Base-by-base conservation (phyloP, 1,284 basidiomycete genomes). In the Ceratobasidium sp. region DNA sequence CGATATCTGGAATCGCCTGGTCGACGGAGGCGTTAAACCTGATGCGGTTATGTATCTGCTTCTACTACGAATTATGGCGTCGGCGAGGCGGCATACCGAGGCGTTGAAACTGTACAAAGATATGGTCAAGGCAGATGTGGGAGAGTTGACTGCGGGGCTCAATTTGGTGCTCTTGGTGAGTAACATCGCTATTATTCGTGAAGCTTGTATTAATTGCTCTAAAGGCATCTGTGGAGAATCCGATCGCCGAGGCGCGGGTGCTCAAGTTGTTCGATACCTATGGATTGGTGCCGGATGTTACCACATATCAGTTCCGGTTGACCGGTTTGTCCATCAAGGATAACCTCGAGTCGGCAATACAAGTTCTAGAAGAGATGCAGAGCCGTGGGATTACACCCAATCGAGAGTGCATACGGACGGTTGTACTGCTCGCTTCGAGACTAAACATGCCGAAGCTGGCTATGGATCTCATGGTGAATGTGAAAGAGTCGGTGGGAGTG, bases 51-150 rank as follows among this genome's bases (percentile, higher is more conserved):
- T 55, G 43, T 93, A 93, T 79, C 85, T 87, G 73, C 78, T 80
- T 1, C 80, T 92, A 1, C 80, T 93, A 28, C 78, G 81, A 4
- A 83, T 85, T 32, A 83, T 88, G 61, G 83, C 85, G 0, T 75
- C 79, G 16, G 79, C 83, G 35, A 81, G 80, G 1, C 77, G 83
- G 18, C 77, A 73, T 82, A 23, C 62, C 32, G 87, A 91, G 71
- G 88, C 89, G 3, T 87, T 87, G 82, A 92, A 91, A 7, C 85
- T 92, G 30, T 83, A 92, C 57, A 87, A 91, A 35, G 93, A 95
- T 76, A 93, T 94, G 86, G 71, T 84, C 26, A 81, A 85, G 16
- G 78, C 87, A 62, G 88, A 86, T 0, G 78, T 95, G 35, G 75
- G 79, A 23, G 91, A 89, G 1, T 85, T 89, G 73, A 76, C 84